A percentile compares a stretch with the other conserved stretches of the same genome.
Conservation (phyloP, 306 rosid species). For the Senna siamea region DNA sequence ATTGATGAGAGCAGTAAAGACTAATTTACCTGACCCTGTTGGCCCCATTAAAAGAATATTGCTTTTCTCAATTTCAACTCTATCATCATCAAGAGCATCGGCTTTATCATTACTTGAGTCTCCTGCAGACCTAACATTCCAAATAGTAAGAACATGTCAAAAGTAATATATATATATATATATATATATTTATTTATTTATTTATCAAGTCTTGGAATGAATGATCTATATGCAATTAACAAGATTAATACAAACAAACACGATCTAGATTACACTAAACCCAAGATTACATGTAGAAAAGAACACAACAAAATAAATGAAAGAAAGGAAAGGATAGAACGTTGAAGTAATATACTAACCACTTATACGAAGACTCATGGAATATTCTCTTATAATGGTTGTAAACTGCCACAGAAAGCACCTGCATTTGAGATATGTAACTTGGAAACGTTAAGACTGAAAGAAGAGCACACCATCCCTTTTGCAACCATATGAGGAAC, state of each 20-base stretch:
- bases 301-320: not conserved
- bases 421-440: slow-evolving; percentile 53
- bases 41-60: slow-evolving; percentile 98
- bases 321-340: not conserved
- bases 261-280: not conserved
- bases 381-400: slow-evolving; percentile 90
- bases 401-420: slow-evolving; percentile 95
- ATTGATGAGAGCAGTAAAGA: slow-evolving; percentile 27
- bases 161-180: slow-evolving; percentile 23
- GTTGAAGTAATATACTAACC: slow-evolving; percentile 57
- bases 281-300: not conserved
- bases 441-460: slow-evolving; percentile 9
- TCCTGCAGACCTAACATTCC: slow-evolving; percentile 82
- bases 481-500: not conserved
- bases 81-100: slow-evolving; percentile 64
- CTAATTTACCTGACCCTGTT: slow-evolving; percentile 91
- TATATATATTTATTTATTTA: too few species aligned
- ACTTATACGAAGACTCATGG: slow-evolving; percentile 63
- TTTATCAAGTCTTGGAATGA: not conserved
- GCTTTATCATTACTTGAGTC: slow-evolving; percentile 55
- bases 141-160: slow-evolving; percentile 54
- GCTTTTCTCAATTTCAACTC: slow-evolving; percentile 95
- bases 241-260: not conserved
- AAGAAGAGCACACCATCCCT: not conserved
- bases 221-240: slow-evolving; percentile 25